phyloP scores from a whole-genome alignment of 1,139 yeast species.

The Wickerhamiella pararugosa region DNA sequence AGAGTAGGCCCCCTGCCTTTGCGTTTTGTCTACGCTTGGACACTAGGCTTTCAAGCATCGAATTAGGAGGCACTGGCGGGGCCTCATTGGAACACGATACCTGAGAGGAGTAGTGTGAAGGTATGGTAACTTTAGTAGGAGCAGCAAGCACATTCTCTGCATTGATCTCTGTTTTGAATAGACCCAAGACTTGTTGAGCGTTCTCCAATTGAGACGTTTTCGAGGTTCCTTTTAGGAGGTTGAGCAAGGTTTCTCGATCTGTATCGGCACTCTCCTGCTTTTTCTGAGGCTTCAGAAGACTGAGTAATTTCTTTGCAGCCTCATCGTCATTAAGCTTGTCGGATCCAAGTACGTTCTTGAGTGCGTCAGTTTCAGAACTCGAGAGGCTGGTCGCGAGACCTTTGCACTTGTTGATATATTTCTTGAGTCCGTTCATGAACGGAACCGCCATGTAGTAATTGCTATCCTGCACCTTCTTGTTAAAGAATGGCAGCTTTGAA shows the following conservation, averaged over 20 bases:
- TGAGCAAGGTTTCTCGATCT: slow-evolving; percentile 21
- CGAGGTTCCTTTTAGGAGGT: slow-evolving; percentile 18
- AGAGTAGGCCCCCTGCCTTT: slow-evolving; percentile 7
- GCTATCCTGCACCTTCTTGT: slow-evolving; percentile 12
- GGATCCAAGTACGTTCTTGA: slow-evolving; percentile 22
- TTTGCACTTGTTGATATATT: slow-evolving; percentile 20
- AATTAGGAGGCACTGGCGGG: slow-evolving; percentile 22
- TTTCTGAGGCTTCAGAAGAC: slow-evolving; percentile 8
- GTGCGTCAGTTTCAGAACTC: slow-evolving; percentile 22
- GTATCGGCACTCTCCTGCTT: slow-evolving; percentile 8
- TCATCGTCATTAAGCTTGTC: slow-evolving; percentile 9
- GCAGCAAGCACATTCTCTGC: slow-evolving; percentile 6
- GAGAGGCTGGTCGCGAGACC: slow-evolving; percentile 22
- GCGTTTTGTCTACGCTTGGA: slow-evolving; percentile 15
- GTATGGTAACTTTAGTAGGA: slow-evolving; percentile 6
- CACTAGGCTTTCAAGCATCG: slow-evolving; percentile 19
- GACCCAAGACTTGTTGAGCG: slow-evolving; percentile 22
- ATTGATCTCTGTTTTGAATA: slow-evolving; percentile 17
- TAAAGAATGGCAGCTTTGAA: slow-evolving; percentile 30
- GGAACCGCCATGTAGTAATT: slow-evolving; percentile 27
- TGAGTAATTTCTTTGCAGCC: slow-evolving; percentile 11
- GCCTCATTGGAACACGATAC: slow-evolving; percentile 1
- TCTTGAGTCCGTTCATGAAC: slow-evolving; percentile 22
- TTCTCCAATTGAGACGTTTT: slow-evolving; percentile 16
- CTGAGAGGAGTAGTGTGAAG: slow-evolving; percentile 1